Percentiles rank a stretch among this genome's conserved stretches.
Evolutionary conservation across 768 basidiomycete species (phyloP).

Genomic region (Russula sp.): DNA sequence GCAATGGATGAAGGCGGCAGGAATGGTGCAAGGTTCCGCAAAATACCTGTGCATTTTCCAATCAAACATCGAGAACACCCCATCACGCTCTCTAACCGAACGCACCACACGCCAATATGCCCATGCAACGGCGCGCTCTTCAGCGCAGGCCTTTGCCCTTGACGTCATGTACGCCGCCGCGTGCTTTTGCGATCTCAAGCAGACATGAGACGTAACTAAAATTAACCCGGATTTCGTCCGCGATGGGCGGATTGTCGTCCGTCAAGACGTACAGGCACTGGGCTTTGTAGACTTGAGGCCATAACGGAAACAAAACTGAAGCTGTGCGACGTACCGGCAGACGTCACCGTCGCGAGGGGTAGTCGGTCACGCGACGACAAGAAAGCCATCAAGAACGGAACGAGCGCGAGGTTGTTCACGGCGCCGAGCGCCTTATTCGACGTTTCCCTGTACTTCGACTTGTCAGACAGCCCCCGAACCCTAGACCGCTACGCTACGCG

Average conservation of each 20-base stretch:
- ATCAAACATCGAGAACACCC: constrained; percentile 8
- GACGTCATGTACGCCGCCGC: constrained; percentile 35
- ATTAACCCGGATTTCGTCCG: constrained; percentile 60
- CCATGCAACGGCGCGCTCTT: constrained; percentile 54
- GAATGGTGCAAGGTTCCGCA: constrained; percentile 74
- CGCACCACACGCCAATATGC: constrained; percentile 69
- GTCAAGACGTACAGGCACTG: constrained; percentile 92
- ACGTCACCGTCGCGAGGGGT: constrained; percentile 66
- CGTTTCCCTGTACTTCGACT: constrained; percentile 59
- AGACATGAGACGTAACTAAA: constrained; percentile 62
- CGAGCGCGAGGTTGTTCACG: constrained; percentile 74
- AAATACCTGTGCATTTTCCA: constrained; percentile 52
- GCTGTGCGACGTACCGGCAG: constrained; percentile 59
- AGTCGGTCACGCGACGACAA: constrained; percentile 66
- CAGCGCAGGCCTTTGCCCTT: constrained; percentile 45
- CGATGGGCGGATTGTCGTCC: constrained; percentile 81
- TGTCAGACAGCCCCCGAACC: constrained; percentile 32
- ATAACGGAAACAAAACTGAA: background rate
- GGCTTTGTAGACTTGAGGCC: constrained; percentile 45
- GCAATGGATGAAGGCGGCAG: constrained; percentile 64
- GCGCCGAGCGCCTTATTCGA: constrained; percentile 89
- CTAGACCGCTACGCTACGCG: background rate
- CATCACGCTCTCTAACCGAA: constrained; percentile 3
- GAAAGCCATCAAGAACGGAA: constrained; percentile 90
- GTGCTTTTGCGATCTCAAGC: constrained; percentile 53